Evolutionary conservation across 148 eudicot species (phyloP), one percentile per base, ranked within the genome.

Genomic region (Cornus controversa): DNA sequence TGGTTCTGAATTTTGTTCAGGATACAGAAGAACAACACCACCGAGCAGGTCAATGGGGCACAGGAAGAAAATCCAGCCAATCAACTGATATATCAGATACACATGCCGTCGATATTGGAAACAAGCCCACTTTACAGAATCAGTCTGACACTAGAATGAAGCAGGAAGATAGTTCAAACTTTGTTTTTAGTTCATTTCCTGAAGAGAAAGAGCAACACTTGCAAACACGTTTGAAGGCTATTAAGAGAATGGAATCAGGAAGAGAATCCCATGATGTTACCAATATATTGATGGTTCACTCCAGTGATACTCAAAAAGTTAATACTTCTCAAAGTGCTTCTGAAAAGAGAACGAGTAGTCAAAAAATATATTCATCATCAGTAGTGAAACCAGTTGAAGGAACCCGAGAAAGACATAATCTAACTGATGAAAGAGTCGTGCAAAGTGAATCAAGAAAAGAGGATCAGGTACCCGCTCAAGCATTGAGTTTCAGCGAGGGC

Each of bases 341-440:
- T 78, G 80, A 76, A 67, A 79, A 74, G 77, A 78, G 75, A 77
- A 75, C 70, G 27, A 70, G 66, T 64, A 76, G 78, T 75, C 83
- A 85, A 80, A 81, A 89, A 64, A 75, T 23, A 69, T 75, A 77
- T 81, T 78, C 74, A n/a, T 62, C 84, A 77, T 78, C 72, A 27
- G 74, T 79, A 80, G 68, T 82, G 74, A 79, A 84, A 72, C 66
- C 86, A 23, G 84, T 58, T 62, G 84, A 80, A 81, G 88, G 81
- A 79, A 68, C 27, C 45, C 66, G 64, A 25, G 84, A 82, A 81
- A 75, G 71, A 68, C 82, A 36, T 53, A 79, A 74, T 66, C 40
- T 11, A 24, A 73, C 84, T 76, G 81, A 85, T 65, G 81, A 78
- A 67, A 78, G 77, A 76, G 54, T 82, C 65, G 47, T 77, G 40